These are phyloP conservation scores for Polygonum maritimum DNA, from an alignment of 148 eudicot genomes.

Conservation along the genomic window DNA sequence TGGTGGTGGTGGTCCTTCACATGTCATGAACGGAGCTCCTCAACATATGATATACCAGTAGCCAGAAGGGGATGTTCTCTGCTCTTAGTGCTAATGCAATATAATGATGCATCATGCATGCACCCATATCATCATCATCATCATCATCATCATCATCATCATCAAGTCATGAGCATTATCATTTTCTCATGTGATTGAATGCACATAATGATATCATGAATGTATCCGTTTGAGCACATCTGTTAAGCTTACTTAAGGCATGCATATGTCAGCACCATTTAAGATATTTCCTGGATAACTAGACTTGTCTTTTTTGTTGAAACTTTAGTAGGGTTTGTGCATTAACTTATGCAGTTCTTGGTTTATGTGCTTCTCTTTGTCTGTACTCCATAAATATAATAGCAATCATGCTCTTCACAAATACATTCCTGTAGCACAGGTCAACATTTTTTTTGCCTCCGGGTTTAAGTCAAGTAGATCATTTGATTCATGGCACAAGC, in stretches of 20 bases:
- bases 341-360: neutral
- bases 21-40: slow-evolving; percentile 47
- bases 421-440: neutral
- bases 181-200: slow-evolving; percentile 48
- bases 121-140: slow-evolving; percentile 53
- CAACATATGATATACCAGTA: slow-evolving; percentile 63
- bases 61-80: slow-evolving; percentile 88
- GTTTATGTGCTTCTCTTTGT: neutral
- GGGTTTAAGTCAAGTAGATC: neutral
- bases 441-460: no score
- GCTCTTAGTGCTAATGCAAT: slow-evolving; percentile 54
- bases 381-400: neutral
- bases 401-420: neutral
- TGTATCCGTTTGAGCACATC: slow-evolving; percentile 9
- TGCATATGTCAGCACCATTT: slow-evolving; percentile 1
- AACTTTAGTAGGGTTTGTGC: neutral
- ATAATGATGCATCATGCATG: slow-evolving; percentile 85
- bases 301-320: neutral
- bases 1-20: slow-evolving; percentile 22
- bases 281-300: neutral
- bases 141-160: slow-evolving; percentile 17
- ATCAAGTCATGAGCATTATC: slow-evolving; percentile 64
- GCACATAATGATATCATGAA: slow-evolving; percentile 37
- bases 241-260: neutral
- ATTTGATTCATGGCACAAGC: neutral